Percentiles rank a stretch among this genome's conserved stretches.
Conservation (phyloP, 495 filamentous ascomycete species). For the Trichocladium uniseriatum region DNA sequence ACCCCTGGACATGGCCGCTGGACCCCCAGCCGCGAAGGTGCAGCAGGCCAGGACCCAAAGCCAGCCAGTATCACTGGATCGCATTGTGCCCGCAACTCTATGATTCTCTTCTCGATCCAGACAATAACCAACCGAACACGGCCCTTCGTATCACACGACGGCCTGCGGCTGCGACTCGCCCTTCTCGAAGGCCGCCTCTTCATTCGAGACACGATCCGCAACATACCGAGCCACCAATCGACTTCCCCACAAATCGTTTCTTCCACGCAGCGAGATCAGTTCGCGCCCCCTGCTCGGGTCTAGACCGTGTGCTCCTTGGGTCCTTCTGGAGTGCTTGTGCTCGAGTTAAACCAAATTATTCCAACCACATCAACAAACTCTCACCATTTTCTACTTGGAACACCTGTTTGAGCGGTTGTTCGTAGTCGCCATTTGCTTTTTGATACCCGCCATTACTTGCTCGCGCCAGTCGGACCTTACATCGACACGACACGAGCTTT, state of each 20-base stretch:
- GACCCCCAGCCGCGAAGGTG: background rate
- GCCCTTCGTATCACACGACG: no score
- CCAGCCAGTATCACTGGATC: conserved; percentile 1
- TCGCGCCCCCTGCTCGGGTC: conserved; percentile 16
- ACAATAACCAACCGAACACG: no score
- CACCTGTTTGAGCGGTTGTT: conserved; percentile 10
- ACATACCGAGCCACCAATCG: conserved; percentile 14
- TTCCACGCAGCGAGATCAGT: background rate
- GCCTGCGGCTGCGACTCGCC: background rate
- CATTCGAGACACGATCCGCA: conserved; percentile 42
- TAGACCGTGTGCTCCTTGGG: no score
- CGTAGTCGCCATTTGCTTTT: background rate
- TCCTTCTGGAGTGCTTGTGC: conserved; percentile 6
- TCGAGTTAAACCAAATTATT: conserved; percentile 18
- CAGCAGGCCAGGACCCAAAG: conserved; percentile 6
- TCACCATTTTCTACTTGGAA: conserved; percentile 5
- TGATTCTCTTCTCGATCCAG: no score
- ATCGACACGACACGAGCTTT: background rate
- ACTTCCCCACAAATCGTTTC: conserved; percentile 15
- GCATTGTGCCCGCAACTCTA: background rate
- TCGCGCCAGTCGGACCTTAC: background rate
- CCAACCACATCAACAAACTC: conserved; percentile 4
- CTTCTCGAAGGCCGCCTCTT: conserved; percentile 15
- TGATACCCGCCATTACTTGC: background rate
- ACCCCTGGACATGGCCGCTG: background rate